These are phyloP conservation scores for Vigna unguiculata DNA, from an alignment of 306 rosid species.

Conservation along the genomic window DNA sequence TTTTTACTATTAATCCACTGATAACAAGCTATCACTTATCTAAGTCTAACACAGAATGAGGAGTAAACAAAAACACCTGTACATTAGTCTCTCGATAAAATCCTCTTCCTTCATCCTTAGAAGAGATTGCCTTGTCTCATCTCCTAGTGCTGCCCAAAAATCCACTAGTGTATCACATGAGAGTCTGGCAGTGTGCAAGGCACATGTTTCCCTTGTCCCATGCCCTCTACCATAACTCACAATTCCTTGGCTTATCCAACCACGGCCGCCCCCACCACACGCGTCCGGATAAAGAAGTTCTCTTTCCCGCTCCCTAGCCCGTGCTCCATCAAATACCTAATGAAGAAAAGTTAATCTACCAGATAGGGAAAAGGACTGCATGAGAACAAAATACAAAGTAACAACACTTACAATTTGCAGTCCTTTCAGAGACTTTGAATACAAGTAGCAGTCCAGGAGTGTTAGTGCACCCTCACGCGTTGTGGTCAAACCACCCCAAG, in stretches of 20 bases:
- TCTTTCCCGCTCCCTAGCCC: slow-evolving; percentile 96
- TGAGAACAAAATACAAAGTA: slow-evolving; percentile 27
- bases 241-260: slow-evolving; percentile 99
- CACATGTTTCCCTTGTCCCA: slow-evolving; percentile 96
- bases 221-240: slow-evolving; percentile 92
- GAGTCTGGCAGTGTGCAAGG: slow-evolving; percentile 96
- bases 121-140: slow-evolving; percentile 94
- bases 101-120: slow-evolving; percentile 99
- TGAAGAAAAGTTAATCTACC: slow-evolving; percentile 45
- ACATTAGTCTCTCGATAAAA: slow-evolving; percentile 98
- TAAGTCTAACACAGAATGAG: slow-evolving; percentile 45
- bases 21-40: slow-evolving; percentile 44
- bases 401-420: slow-evolving; percentile 77
- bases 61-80: slow-evolving; percentile 73
- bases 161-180: slow-evolving; percentile 97
- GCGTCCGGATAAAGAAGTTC: slow-evolving; percentile 99
- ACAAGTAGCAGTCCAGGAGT: slow-evolving; percentile 88
- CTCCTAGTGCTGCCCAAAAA: slow-evolving; percentile 99
- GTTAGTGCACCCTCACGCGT: slow-evolving; percentile 88
- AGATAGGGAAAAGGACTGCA: slow-evolving; percentile 23
- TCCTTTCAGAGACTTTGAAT: slow-evolving; percentile 77
- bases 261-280: slow-evolving; percentile 98
- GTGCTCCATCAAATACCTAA: slow-evolving; percentile 97
- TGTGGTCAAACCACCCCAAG: slow-evolving; percentile 99
- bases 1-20: slow-evolving; percentile 25